Evolutionary conservation across 2,329 filamentous ascomycete species (phyloP), one percentile per base, ranked within the genome.

Genomic region (Tolypocladium inflatum): DNA sequence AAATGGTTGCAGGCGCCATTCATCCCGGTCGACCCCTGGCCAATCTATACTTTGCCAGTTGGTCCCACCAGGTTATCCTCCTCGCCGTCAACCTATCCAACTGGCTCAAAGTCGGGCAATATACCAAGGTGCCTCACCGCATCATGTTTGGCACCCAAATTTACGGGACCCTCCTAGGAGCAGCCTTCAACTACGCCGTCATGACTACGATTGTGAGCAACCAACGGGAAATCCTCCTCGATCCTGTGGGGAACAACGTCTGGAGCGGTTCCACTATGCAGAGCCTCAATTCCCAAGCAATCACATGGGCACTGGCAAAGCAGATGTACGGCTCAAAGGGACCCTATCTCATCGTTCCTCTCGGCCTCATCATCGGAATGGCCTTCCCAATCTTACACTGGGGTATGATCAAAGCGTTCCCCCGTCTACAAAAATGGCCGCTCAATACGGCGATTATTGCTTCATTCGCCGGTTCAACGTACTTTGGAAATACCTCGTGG

Each of bases 191-290:
- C 63, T 80, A 75, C 58, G 67, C 73, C 48, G 73, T 79, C 63
- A 78, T 78, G 73, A 71, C 67, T 30, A 72, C 69, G 15, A 78
- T 81, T 45, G 73, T 79, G 2, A 65, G 64, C 7, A 71, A 71
- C 56, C 76, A 79, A 59, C 66, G 69, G 2, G 68, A 74, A 0
- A 71, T 78, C 33, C 69, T 80, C 0, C 62, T 70, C 6, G 68
- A 72, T 23, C 70, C 76, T 9, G 63, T 77, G 53, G 78, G 66
- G 0, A 73, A 69, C 54, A 74, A 73, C 59, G 73, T 78, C 48
- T 80, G 78, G 78, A 76, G 73, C 33, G 77, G 79, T 19, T 73
- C 76, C 1, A 71, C 71, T n/a, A 70, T 80, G 10, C 78, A 81
- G 61, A 69, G 69, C 6, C 72, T 73, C 66, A 80, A 80, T 59